Base-by-base conservation (phyloP, 2,329 filamentous ascomycete genomes). In the Fusarium musae region DNA sequence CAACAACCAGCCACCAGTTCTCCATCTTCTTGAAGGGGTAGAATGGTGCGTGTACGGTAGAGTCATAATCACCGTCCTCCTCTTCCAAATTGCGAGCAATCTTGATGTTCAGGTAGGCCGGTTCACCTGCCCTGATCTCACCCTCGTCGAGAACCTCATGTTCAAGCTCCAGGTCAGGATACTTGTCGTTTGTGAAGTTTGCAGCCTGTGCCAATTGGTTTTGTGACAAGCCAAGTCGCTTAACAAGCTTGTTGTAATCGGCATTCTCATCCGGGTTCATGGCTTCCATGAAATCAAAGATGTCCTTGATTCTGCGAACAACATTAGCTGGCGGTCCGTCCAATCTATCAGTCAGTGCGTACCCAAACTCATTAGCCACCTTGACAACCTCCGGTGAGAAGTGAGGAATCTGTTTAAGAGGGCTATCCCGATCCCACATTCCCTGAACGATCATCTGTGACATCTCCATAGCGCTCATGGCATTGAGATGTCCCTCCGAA, bases 391-490 rank as follows among this genome's bases (percentile, higher is more conserved):
- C 92, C 42, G 92, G 89, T 21, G 92, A 90, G 82, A 98, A 98
- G 85, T 98, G 94, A 75, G 96, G 96, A 79, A 99, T 98, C 83
- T 99, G 96, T 85, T 98, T 98, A 75, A 99, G 88, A 43, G 96
- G 95, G 78, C 93, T 97, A 82, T 99, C 96, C 65, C 95, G 93
- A 84, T 99, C 96, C 96, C 96, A 99, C 94, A 98, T 97, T 56
- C 93, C 95, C 84, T 99, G 96, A 6, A 99, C 95, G 59, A 97
- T 94, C 96, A 99, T 99, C 81, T 99, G 96, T 17, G 94, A 97
- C 89, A 99, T 94, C 82, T 99, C 96, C 96, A 99, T 99, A 34
- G 96, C 96, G 78, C 93, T 95, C 92, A 98, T 97, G 68, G 96
- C 96, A 80, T 99, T 99, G 70, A 99, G 88, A 78, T 98, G 94